Evolutionary conservation across 1,284 basidiomycete species (phyloP).

Genomic region (Coniophora puteana): DNA sequence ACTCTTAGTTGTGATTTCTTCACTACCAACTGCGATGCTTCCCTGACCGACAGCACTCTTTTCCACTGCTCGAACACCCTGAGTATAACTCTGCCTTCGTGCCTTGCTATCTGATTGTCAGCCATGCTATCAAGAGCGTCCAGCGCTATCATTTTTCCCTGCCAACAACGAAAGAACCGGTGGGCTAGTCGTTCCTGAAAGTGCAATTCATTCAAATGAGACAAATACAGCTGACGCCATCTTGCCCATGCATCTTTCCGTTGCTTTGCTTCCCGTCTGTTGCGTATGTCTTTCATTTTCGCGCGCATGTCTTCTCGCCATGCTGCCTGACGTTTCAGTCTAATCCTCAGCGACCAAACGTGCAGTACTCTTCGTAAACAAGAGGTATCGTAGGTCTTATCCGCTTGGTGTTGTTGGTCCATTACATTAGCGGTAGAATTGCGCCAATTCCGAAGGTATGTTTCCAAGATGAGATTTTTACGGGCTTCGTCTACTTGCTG

Average conservation of each 20-base stretch:
- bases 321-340: conserved; percentile 45
- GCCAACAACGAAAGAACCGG: conserved; percentile 51
- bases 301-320: conserved; percentile 68
- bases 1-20: conserved; percentile 44
- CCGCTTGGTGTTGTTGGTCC: conserved; percentile 38
- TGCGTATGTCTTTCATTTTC: conserved; percentile 59
- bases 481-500: conserved; percentile 56
- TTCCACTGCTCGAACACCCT: conserved; percentile 56
- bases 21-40: conserved; percentile 39
- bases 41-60: conserved; percentile 37
- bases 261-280: conserved; percentile 46
- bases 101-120: conserved; percentile 38
- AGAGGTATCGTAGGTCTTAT: conserved; percentile 37
- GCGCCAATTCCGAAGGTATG: conserved; percentile 57
- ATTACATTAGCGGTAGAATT: conserved; percentile 31
- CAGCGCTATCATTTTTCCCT: conserved; percentile 33
- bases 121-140: conserved; percentile 44
- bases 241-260: conserved; percentile 52
- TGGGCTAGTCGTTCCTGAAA: conserved; percentile 39
- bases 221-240: conserved; percentile 57
- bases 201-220: conserved; percentile 45
- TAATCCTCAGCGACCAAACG: conserved; percentile 48
- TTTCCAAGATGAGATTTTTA: conserved; percentile 54
- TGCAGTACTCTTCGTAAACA: conserved; percentile 37
- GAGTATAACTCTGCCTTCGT: conserved; percentile 32